A percentile compares a stretch with the other conserved stretches of the same genome.
phyloP scores from a whole-genome alignment of 768 basidiomycete species.

The Lepiota brunneoincarnata region DNA sequence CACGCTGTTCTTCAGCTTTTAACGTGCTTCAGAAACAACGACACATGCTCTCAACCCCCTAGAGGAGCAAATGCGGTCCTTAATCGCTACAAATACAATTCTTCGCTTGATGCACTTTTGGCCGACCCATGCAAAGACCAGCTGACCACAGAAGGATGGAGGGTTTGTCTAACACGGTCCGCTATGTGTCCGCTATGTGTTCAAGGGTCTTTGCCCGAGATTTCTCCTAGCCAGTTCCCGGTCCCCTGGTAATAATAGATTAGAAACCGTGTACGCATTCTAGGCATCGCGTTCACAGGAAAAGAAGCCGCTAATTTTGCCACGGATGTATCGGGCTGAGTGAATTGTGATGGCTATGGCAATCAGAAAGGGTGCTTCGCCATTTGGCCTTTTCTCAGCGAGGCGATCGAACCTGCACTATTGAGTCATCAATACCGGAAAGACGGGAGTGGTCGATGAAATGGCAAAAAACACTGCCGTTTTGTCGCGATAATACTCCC shows the following conservation, averaged over 20 bases:
- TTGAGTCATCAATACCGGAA: no score
- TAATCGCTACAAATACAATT: neutral
- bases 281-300: neutral
- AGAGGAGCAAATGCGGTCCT: constrained; percentile 8
- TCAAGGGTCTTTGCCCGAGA: neutral
- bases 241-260: neutral
- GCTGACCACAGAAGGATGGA: neutral
- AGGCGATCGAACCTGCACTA: no score
- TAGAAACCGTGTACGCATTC: neutral
- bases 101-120: neutral
- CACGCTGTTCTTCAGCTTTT: neutral
- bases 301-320: neutral
- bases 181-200: neutral
- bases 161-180: neutral
- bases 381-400: no score
- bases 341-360: no score
- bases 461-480: no score
- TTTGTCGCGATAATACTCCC: no score
- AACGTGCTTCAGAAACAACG: neutral
- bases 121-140: constrained; percentile 3
- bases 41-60: constrained; percentile 2
- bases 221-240: constrained; percentile 4
- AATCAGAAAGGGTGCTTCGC: no score
- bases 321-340: no score
- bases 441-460: no score